Conservation (phyloP, 805 yeast genomes). For the Wickerhamiella azymoides region DNA sequence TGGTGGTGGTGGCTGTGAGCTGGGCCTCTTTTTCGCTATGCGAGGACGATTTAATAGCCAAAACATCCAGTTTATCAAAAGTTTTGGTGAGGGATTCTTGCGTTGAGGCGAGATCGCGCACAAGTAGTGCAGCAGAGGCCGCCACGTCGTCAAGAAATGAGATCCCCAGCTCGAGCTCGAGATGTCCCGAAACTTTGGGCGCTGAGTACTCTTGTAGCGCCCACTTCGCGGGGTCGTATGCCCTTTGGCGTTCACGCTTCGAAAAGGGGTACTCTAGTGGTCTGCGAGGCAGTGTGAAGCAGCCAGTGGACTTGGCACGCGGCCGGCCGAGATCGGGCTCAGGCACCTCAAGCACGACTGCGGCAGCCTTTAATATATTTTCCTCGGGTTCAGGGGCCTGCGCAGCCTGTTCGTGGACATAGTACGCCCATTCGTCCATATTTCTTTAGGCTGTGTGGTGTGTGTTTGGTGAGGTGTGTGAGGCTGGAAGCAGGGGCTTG, state of each 20-base stretch:
- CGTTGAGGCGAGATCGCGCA: slow-evolving; percentile 35
- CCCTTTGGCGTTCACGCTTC: not conserved
- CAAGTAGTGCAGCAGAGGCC: slow-evolving; percentile 32
- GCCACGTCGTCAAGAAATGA: slow-evolving; percentile 26
- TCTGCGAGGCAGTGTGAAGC: not conserved
- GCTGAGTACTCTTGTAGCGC: not conserved
- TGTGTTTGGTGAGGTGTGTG: too few relatives aligned
- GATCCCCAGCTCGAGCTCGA: slow-evolving; percentile 4
- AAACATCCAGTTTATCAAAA: slow-evolving; percentile 45
- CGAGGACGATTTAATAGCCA: slow-evolving; percentile 42
- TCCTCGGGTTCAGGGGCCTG: not conserved
- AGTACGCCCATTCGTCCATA: not conserved
- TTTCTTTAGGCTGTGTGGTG: too few relatives aligned
- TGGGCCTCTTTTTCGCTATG: slow-evolving; percentile 35
- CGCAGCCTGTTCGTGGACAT: not conserved
- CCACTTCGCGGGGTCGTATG: not conserved
- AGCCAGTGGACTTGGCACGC: not conserved
- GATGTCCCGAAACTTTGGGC: not conserved
- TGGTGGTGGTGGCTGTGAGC: slow-evolving; percentile 30
- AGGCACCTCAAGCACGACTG: not conserved
- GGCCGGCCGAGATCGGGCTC: not conserved
- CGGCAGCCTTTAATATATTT: not conserved
- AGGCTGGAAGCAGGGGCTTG: too few relatives aligned
- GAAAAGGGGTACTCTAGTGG: not conserved
- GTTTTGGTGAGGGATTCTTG: slow-evolving; percentile 43